Conservation (phyloP, 768 basidiomycete genomes). For the Lactifluus pinguis region DNA sequence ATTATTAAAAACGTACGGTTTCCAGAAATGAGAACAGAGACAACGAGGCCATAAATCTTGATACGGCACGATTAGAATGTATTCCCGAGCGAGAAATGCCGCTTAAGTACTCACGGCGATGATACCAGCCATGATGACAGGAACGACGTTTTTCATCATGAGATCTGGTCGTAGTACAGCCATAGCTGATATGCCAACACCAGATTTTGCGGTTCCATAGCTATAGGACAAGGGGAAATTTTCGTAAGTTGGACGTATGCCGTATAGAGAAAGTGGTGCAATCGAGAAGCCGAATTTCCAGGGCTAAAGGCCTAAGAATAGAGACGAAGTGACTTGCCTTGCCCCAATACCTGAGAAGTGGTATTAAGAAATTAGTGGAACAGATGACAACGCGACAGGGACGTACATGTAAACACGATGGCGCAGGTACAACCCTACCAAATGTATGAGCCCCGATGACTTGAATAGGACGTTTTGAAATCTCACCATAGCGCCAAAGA, state of each 20-base stretch:
- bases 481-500: too few species aligned
- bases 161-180: slow-evolving; percentile 92
- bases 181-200: slow-evolving; percentile 94
- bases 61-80: slow-evolving; percentile 20
- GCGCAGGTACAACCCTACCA: slow-evolving; percentile 87
- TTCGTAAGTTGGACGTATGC: neutral
- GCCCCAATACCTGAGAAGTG: slow-evolving; percentile 65
- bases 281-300: neutral
- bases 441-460: too few species aligned
- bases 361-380: neutral
- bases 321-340: slow-evolving; percentile 40
- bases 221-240: slow-evolving; percentile 31
- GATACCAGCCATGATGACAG: slow-evolving; percentile 99
- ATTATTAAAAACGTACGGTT: slow-evolving; percentile 50
- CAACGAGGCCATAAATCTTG: slow-evolving; percentile 99
- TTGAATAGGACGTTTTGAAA: too few species aligned
- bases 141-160: slow-evolving; percentile 73
- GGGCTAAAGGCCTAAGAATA: too few species aligned
- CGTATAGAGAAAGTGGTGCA: neutral
- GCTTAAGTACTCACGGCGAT: slow-evolving; percentile 98
- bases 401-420: slow-evolving; percentile 95
- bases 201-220: slow-evolving; percentile 99
- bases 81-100: slow-evolving; percentile 34
- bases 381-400: neutral
- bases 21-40: slow-evolving; percentile 92